Percentiles rank a stretch among this genome's conserved stretches.
Conservation (phyloP, 148 eudicot species). For the Suaeda aralocaspica region DNA sequence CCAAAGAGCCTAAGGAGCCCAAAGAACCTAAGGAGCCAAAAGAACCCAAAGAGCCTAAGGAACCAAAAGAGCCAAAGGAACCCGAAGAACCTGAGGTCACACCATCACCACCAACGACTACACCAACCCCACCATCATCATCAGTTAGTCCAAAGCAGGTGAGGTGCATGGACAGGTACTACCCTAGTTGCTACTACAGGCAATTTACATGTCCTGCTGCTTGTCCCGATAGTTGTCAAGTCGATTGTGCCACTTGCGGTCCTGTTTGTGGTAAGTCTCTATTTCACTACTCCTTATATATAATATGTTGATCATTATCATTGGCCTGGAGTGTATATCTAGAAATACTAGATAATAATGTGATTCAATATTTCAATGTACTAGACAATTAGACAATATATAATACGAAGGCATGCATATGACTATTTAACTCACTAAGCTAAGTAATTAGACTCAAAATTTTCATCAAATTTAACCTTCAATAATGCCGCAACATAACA, state of each 20-base stretch:
- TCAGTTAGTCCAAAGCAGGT: constrained; percentile 26
- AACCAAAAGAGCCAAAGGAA: neutral
- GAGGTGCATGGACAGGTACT: constrained; percentile 32
- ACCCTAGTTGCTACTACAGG: constrained; percentile 25
- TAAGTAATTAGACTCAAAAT: too few species aligned
- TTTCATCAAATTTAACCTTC: neutral
- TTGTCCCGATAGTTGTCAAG: constrained; percentile 35
- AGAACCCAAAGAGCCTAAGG: neutral
- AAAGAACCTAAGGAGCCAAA: neutral
- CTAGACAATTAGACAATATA: too few species aligned
- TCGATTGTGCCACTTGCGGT: constrained; percentile 41
- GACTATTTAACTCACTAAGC: neutral
- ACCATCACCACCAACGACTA: neutral
- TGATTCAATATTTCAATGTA: too few species aligned
- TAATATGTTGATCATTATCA: neutral
- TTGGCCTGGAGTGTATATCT: neutral
- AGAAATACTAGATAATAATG: too few species aligned
- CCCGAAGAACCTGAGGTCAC: neutral
- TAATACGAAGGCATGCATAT: neutral
- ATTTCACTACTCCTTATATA: neutral
- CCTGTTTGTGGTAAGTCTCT: constrained; percentile 43
- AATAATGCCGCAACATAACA: too few species aligned
- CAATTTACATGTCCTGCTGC: constrained; percentile 35
- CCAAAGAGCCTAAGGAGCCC: neutral
- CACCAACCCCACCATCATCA: neutral